Base-by-base conservation (phyloP, 202 grass and related monocot species). In the Hordeum pubiflorum region DNA sequence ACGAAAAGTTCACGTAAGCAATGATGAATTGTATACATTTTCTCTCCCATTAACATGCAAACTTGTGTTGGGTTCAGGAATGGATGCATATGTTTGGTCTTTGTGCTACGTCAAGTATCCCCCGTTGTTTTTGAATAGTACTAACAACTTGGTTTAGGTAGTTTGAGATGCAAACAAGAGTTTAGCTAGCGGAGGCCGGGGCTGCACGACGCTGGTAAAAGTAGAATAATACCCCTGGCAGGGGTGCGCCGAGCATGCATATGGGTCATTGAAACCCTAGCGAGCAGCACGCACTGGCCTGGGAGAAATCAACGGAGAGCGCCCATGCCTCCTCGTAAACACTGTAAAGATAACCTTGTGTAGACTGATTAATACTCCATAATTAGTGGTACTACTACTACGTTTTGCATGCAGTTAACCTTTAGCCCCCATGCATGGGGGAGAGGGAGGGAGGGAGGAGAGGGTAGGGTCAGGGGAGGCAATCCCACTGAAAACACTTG, bases 231-330 rank as follows among this genome's bases (percentile, higher is more conserved):
- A 65, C 18, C 60, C 74, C 64, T 68, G 11, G 64, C 13, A 59
- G 32, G 44, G 79, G 46, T 34, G 59, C 80, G 67, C 79, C 13
- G 43, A 48, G 76, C 33, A 63, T 63, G 48, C 63, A 4, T 58
- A 18, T 72, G 58, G 80, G 40, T 65, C 58, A 48, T 84, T 89
- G 79, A 88, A 85, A 86, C 79, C 86, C 76, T 80, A 72, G 68
- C 1, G n/a, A 79, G 74, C 55, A 22, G 78, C 46, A 72, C 31
- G 75, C 63, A 64, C 58, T 62, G 58, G 83, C 84, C 84, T 92
- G 10, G 90, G 90, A 92, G 90, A 92, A 89, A 92, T 92, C 87
- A 78, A 86, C 90, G 90, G 87, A 84, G 90, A 82, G 41, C 87
- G 48, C 84, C 87, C 87, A 87, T 87, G 78, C 84, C 87, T 75